Evolutionary conservation across 1,284 basidiomycete species (phyloP), one percentile per base, ranked within the genome.

Genomic region (Cystobasidium slooffiae): DNA sequence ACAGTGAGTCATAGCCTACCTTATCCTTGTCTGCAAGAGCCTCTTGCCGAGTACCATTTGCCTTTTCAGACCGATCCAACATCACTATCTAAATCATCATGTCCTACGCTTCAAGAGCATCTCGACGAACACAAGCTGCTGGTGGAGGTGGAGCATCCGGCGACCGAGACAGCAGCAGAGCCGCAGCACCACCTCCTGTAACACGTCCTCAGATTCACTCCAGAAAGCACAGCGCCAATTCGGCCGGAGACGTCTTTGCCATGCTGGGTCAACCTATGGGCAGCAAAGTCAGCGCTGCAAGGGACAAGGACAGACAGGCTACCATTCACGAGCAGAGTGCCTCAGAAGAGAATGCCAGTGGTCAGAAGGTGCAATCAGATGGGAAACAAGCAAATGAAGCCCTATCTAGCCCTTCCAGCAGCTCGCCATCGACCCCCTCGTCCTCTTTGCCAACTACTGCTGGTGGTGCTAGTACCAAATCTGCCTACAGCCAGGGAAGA

Each of bases 241-340:
- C 70, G 14, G 70, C 70, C 14, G 70, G 70, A 46, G 70, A 73
- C 53, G 70, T 73, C 10, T 73, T 73, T 39, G 70, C 62, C 51
- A 73, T 73, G 70, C 62, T 73, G 37, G 62, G 70, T 1, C 56
- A 72, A 55, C 69, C 69, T 20, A 56, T 61, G 47, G 58, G 43
- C 49, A 53, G 53, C 44, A 55, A 58, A 58, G 58, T 43, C 64
- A 64, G 58, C 49, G 61, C 43, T 51, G 22, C 49, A 8, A 56
- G 61, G 39, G 70, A 66, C 59, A 66, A 66, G 44, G 70, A 73
- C 41, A 66, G 63, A 49, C 62, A 66, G 51, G 62, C 37, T 31
- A 68, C 44, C 8, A 49, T 47, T 20, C 55, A 51, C 37, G 56
- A 46, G 56, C 46, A 18, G 31, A 10, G 53, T 51, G 51, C 39